These are phyloP conservation scores for Brassica rapa DNA, from an alignment of 345 rosid species.

Conservation along the genomic window DNA sequence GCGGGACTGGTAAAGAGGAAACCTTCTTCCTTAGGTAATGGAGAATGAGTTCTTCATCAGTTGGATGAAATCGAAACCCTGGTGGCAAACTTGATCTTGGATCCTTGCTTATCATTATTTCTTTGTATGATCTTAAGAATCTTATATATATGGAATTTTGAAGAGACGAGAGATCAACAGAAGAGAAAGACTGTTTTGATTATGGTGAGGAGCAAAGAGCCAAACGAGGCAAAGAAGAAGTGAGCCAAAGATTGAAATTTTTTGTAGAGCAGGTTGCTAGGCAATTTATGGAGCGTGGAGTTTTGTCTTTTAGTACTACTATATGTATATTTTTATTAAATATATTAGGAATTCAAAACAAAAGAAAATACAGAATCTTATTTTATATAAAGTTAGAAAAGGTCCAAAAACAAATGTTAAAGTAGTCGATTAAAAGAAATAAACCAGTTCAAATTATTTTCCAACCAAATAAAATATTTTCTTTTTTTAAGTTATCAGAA, in stretches of 20 bases:
- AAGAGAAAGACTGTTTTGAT: neutral
- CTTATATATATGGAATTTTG: neutral
- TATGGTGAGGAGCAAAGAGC: neutral
- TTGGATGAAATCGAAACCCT: slow-evolving; percentile 96
- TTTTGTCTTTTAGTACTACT: slow-evolving; percentile 57
- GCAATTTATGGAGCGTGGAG: slow-evolving; percentile 59
- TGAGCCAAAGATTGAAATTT: slow-evolving; percentile 62
- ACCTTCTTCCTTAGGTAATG: slow-evolving; percentile 81
- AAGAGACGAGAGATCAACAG: neutral
- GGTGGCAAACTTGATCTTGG: slow-evolving; percentile 85
- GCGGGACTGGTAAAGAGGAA: slow-evolving; percentile 60
- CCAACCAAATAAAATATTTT: neutral
- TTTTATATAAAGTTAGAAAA: slow-evolving; percentile 20
- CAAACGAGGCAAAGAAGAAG: neutral
- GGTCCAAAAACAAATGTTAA: slow-evolving; percentile 1
- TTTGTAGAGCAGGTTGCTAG: slow-evolving; percentile 51
- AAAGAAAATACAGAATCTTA: slow-evolving; percentile 13
- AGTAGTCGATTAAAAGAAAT: neutral
- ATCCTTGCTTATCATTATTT: slow-evolving; percentile 52
- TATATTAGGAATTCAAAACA: slow-evolving; percentile 41
- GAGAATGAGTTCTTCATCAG: slow-evolving; percentile 94
- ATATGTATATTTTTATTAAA: neutral
- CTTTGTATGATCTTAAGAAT: neutral
- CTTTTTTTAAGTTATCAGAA: neutral
- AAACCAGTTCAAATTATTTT: slow-evolving; percentile 15